Base-by-base conservation (phyloP, 257 asterid species). In the Echites panduratus region DNA sequence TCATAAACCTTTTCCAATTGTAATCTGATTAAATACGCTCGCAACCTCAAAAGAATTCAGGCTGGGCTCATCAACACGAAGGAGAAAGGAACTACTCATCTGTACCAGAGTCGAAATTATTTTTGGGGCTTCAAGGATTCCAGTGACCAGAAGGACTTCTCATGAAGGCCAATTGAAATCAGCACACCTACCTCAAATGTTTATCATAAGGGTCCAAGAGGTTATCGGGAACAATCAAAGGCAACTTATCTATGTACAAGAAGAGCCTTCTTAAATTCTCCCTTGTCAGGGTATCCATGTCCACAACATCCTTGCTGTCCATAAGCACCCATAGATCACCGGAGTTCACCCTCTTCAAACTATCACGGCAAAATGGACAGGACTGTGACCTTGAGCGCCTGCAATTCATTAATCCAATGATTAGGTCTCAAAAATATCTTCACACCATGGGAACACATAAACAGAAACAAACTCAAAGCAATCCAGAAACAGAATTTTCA, bases 311-410 rank as follows among this genome's bases (percentile, higher is more conserved):
- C 83, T 78, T 86, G 77, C 81, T 77, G 75, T 90, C 96, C 81
- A 91, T 75, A 78, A 84, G 86, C 47, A 95, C 98, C 98, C 98
- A 95, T 24, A 95, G 86, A 74, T 95, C 99, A 47, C 87, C 78
- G 0, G 99, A 95, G 81, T 87, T 81, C 38, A 92, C 98, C 69
- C 97, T 85, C 87, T 87, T 92, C 53, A 95, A 79, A 87, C 98
- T 87, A 80, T 92, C 96, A 3, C 99, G 97, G 82, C 99, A 94
- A 70, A 92, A 94, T 16, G 99, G 99, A 79, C 99, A 94, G 10
- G 99, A 94, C 24, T 94, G 97, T 43, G 99, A 94, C 83, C 93
- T 87, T 12, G 91, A 52, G 14, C 87, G 94, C 99, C 99, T 94
- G 92, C 85, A 82, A 50, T 48, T 24, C 65, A 22, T 66, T 41